Conservation (phyloP, 805 yeast genomes). For the Candida golubevii region DNA sequence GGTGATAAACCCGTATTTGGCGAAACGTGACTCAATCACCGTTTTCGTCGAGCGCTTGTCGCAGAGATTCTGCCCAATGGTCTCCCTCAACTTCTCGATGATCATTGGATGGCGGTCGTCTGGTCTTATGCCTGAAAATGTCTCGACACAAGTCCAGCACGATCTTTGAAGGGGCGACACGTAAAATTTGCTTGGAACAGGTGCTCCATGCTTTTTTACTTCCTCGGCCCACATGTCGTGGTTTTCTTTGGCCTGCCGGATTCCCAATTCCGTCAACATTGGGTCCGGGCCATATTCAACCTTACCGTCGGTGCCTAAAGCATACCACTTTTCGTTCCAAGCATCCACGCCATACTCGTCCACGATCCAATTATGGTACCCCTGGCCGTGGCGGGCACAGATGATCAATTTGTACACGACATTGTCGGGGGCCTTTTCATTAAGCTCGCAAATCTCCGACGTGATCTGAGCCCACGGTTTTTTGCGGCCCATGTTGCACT, state of each 20-base stretch:
- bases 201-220: conserved; percentile 41
- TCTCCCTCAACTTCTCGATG: conserved; percentile 54
- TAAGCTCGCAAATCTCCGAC: conserved; percentile 30
- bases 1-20: conserved; percentile 30
- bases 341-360: conserved; percentile 49
- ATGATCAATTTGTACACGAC: conserved; percentile 47
- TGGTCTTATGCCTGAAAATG: conserved; percentile 42
- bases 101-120: conserved; percentile 18
- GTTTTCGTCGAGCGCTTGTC: conserved; percentile 48
- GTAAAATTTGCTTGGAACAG: conserved; percentile 53
- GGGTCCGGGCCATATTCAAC: conserved; percentile 60
- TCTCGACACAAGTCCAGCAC: conserved; percentile 48
- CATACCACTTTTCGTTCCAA: conserved; percentile 58
- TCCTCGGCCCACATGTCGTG: conserved; percentile 42
- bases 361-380: conserved; percentile 57
- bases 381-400: conserved; percentile 68
- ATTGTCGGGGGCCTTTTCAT: conserved; percentile 28
- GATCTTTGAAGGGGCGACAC: conserved; percentile 65
- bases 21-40: conserved; percentile 36
- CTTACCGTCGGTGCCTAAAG: conserved; percentile 50
- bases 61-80: conserved; percentile 56
- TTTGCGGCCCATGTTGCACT: conserved; percentile 42
- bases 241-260: conserved; percentile 51
- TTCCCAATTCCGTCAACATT: conserved; percentile 50
- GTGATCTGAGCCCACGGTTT: conserved; percentile 39